Evolutionary conservation across 495 filamentous ascomycete genomes (phyloP).

Genomic region (Durotheca rogersii): DNA sequence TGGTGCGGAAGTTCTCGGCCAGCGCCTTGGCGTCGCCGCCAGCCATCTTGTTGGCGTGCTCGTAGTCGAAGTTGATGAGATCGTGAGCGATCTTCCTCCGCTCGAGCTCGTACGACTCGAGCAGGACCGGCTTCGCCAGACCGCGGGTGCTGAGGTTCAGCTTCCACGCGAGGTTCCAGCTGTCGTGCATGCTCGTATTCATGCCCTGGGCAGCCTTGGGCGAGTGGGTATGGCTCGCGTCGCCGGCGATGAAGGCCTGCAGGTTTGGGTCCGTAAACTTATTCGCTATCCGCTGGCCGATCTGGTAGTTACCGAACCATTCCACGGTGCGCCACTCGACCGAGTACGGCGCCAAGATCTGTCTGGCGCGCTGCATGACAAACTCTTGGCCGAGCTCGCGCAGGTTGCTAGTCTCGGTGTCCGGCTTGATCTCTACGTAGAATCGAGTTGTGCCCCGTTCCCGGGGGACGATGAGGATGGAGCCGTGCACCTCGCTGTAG

Average conservation of each 20-base stretch:
- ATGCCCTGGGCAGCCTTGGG: constrained; percentile 76
- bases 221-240: constrained; percentile 73
- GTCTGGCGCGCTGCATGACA: constrained; percentile 62
- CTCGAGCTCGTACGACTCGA: constrained; percentile 67
- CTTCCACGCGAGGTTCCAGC: constrained; percentile 78
- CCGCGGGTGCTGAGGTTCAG: constrained; percentile 62
- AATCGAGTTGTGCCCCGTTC: constrained; percentile 66
- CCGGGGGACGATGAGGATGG: constrained; percentile 67
- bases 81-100: constrained; percentile 63
- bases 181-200: constrained; percentile 75
- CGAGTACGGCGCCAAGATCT: constrained; percentile 62
- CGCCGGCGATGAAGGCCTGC: constrained; percentile 69
- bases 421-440: constrained; percentile 63
- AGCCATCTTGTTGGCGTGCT: constrained; percentile 59
- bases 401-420: constrained; percentile 49
- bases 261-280: constrained; percentile 56
- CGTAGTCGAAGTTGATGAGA: constrained; percentile 67
- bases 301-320: constrained; percentile 62
- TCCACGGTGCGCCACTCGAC: constrained; percentile 62
- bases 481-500: constrained; percentile 59
- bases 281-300: constrained; percentile 65
- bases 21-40: constrained; percentile 57
- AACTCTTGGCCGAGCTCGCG: constrained; percentile 57
- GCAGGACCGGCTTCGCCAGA: constrained; percentile 50
- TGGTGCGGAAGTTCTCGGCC: constrained; percentile 62